Evolutionary conservation across 2,329 filamentous ascomycete genomes (phyloP).

Genomic region (Colletotrichum aenigma): DNA sequence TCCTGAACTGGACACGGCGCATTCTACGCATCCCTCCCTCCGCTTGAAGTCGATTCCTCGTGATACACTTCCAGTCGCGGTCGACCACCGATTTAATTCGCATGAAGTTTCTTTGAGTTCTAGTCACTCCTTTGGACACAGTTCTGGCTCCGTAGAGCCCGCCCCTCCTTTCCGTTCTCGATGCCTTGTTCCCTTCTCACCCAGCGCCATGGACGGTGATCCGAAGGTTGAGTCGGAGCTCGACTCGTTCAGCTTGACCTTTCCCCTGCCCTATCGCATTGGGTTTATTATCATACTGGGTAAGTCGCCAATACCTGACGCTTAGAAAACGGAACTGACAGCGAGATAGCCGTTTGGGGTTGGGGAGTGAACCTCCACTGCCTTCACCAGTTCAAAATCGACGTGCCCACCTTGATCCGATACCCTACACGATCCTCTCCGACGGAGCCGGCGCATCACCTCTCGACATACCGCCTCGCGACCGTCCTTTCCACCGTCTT

Average conservation of each 20-base stretch:
- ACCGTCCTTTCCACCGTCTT: slow-evolving; percentile 76
- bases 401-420: slow-evolving; percentile 84
- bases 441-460: slow-evolving; percentile 75
- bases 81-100: not conserved
- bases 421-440: slow-evolving; percentile 78
- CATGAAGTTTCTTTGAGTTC: slow-evolving; percentile 2
- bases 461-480: slow-evolving; percentile 86
- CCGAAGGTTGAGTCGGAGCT: slow-evolving; percentile 72
- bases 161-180: slow-evolving; percentile 12
- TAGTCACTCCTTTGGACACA: slow-evolving; percentile 9
- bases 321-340: slow-evolving; percentile 3
- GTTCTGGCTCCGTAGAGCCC: not conserved
- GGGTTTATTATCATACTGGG: slow-evolving; percentile 85
- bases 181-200: slow-evolving; percentile 8
- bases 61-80: not conserved
- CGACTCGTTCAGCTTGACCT: slow-evolving; percentile 84
- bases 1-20: slow-evolving; percentile 3
- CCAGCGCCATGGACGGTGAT: slow-evolving; percentile 70
- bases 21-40: not conserved
- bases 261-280: slow-evolving; percentile 89
- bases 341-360: slow-evolving; percentile 79
- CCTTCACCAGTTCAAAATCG: slow-evolving; percentile 79
- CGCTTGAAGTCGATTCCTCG: not conserved
- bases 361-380: slow-evolving; percentile 94
- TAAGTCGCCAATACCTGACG: slow-evolving; percentile 42